These are phyloP conservation scores for Manihot esculenta DNA, from an alignment of 441 rosid genomes.

Conservation along the genomic window DNA sequence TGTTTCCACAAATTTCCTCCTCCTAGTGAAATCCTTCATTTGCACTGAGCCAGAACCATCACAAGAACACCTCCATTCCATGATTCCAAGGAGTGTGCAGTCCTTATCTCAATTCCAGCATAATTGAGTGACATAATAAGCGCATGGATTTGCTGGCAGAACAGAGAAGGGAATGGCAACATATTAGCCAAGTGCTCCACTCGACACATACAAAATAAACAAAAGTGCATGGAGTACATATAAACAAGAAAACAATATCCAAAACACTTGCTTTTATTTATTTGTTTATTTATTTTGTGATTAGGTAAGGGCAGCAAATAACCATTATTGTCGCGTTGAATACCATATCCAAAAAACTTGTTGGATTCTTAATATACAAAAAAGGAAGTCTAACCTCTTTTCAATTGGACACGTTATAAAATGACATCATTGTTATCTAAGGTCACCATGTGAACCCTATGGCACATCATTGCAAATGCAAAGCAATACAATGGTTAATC, in stretches of 20 bases:
- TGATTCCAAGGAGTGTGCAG: constrained; percentile 72
- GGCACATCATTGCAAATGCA: not conserved
- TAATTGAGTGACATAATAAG: constrained; percentile 62
- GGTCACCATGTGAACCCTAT: not conserved
- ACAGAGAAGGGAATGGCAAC: not conserved
- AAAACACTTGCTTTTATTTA: too few relatives aligned
- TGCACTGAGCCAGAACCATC: constrained; percentile 76
- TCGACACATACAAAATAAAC: not conserved
- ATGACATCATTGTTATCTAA: not conserved
- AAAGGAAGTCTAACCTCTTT: too few relatives aligned
- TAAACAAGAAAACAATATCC: not conserved
- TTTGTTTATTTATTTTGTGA: too few relatives aligned
- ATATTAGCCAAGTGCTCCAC: constrained; percentile 1
- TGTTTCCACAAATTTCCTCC: constrained; percentile 82
- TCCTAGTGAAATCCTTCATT: constrained; percentile 47
- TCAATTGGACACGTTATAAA: too few relatives aligned
- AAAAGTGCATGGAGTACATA: not conserved
- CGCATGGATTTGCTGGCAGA: constrained; percentile 72
- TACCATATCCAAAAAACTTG: not conserved
- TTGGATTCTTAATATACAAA: not conserved
- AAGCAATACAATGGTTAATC: not conserved
- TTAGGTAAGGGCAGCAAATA: not conserved
- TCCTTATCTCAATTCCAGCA: constrained; percentile 68
- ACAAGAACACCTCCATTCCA: constrained; percentile 88
- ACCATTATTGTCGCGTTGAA: not conserved